Evolutionary conservation across 2,329 filamentous ascomycete genomes (phyloP).

Genomic region (Calonectria henricotiae): DNA sequence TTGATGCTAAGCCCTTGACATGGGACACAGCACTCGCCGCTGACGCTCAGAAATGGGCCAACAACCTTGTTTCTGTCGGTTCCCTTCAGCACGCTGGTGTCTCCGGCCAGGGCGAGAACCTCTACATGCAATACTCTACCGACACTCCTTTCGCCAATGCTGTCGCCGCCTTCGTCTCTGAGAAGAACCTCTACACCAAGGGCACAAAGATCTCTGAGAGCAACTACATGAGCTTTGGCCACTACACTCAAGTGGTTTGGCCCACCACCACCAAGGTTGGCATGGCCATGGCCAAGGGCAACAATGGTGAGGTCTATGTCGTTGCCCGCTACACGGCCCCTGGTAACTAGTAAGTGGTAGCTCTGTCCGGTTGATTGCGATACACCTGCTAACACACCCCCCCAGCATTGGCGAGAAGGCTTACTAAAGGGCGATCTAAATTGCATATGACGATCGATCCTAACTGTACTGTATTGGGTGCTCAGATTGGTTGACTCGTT

Average conservation of each 20-base stretch:
- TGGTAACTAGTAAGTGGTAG: conserved; percentile 49
- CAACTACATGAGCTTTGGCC: conserved; percentile 49
- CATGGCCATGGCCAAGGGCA: conserved; percentile 45
- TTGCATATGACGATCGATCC: not conserved
- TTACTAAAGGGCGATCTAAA: conserved; percentile 39
- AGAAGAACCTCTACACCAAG: conserved; percentile 48
- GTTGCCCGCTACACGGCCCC: conserved; percentile 49
- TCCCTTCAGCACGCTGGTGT: conserved; percentile 44
- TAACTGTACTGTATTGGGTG: not conserved
- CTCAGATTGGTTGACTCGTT: not conserved
- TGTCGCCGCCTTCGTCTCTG: conserved; percentile 45
- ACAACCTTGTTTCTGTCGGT: conserved; percentile 45
- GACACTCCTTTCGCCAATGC: conserved; percentile 43
- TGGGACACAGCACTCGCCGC: conserved; percentile 49
- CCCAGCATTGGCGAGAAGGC: conserved; percentile 45
- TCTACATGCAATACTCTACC: conserved; percentile 44
- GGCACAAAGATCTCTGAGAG: conserved; percentile 41
- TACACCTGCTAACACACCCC: not conserved
- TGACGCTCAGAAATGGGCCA: conserved; percentile 48
- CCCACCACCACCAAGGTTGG: conserved; percentile 49
- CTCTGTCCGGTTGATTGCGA: not conserved
- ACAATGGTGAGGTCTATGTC: conserved; percentile 44
- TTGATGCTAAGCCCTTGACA: conserved; percentile 42
- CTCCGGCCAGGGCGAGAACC: conserved; percentile 49
- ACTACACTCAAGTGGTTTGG: conserved; percentile 51